A percentile compares a stretch with the other conserved stretches of the same genome.
These are phyloP conservation scores for Lenzites betulinus DNA, from an alignment of 768 basidiomycete species.

Conservation along the genomic window DNA sequence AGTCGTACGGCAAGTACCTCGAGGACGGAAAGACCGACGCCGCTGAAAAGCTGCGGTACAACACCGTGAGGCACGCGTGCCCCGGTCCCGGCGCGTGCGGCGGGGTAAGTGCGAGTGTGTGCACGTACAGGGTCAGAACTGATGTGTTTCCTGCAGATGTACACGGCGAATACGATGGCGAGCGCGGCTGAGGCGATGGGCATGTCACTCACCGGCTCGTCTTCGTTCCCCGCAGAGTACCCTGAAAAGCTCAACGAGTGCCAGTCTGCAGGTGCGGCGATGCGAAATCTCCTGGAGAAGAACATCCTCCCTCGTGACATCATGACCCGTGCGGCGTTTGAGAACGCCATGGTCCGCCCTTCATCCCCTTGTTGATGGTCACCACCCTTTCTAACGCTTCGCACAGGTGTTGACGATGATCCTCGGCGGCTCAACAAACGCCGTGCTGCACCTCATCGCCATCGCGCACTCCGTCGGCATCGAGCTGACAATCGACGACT, in stretches of 20 bases:
- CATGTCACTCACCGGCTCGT: slow-evolving; percentile 97
- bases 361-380: no score
- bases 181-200: slow-evolving; percentile 93
- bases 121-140: background rate
- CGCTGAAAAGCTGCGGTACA: slow-evolving; percentile 83
- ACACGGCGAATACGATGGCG: slow-evolving; percentile 98
- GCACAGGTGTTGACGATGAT: slow-evolving; percentile 90
- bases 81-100: slow-evolving; percentile 99
- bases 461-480: slow-evolving; percentile 96
- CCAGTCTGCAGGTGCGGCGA: slow-evolving; percentile 73
- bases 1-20: slow-evolving; percentile 93
- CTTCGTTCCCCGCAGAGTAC: slow-evolving; percentile 93
- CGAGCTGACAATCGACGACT: slow-evolving; percentile 85
- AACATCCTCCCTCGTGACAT: slow-evolving; percentile 94
- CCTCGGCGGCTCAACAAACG: slow-evolving; percentile 97
- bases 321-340: slow-evolving; percentile 96
- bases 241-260: slow-evolving; percentile 87
- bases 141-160: slow-evolving; percentile 62
- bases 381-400: background rate
- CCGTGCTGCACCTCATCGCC: slow-evolving; percentile 94
- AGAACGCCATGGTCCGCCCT: slow-evolving; percentile 95
- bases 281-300: slow-evolving; percentile 85
- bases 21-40: slow-evolving; percentile 82
- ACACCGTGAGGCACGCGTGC: slow-evolving; percentile 90
- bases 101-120: slow-evolving; percentile 61